A percentile compares a stretch with the other conserved stretches of the same genome.
These are phyloP conservation scores for Debaryomyces psychrophilus DNA, from an alignment of 1,139 yeast genomes.

Conservation along the genomic window DNA sequence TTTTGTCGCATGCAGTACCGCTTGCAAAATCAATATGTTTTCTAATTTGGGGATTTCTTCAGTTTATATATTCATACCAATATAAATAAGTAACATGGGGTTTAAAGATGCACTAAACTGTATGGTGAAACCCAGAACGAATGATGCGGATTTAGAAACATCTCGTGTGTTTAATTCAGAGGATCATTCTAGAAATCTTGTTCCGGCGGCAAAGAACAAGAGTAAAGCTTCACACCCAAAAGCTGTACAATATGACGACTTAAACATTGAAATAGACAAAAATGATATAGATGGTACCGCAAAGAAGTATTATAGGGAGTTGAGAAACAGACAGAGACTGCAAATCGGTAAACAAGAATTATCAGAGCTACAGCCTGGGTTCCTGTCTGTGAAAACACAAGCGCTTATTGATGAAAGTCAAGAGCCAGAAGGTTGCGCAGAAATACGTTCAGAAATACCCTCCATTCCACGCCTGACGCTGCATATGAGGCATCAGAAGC, in stretches of 20 bases:
- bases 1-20: background rate
- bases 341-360: background rate
- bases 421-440: background rate
- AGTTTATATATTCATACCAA: background rate
- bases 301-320: slow-evolving; percentile 1
- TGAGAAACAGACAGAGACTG: background rate
- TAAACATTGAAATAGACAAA: slow-evolving; percentile 3
- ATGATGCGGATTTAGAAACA: background rate
- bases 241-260: background rate
- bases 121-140: background rate
- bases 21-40: slow-evolving; percentile 1
- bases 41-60: slow-evolving; percentile 5
- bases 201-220: background rate
- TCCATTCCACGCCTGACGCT: background rate
- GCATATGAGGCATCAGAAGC: background rate
- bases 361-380: background rate
- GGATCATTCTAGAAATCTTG: background rate
- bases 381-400: background rate
- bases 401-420: background rate
- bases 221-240: background rate
- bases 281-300: slow-evolving; percentile 9
- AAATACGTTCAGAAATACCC: background rate
- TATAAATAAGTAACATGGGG: background rate
- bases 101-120: slow-evolving; percentile 1
- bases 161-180: background rate